phyloP scores from a whole-genome alignment of 139 green algal genomes.

The Closterium sp. region DNA sequence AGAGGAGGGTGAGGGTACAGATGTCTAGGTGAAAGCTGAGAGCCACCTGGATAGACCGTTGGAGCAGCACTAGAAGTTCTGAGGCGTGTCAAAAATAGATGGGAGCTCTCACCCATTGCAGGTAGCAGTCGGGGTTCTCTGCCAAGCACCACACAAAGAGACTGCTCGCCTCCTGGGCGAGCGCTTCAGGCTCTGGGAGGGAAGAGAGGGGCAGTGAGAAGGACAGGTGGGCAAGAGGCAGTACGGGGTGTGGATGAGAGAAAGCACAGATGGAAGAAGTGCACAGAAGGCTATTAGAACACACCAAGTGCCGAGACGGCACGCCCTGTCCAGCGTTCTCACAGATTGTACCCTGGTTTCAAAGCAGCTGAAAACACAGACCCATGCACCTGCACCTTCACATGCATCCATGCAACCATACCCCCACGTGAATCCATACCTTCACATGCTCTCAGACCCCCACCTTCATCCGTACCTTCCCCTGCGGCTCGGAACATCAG shows the following conservation, averaged over 20 bases:
- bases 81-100: too few relatives aligned
- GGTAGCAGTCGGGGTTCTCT: constrained; percentile 46
- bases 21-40: not conserved
- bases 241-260: too few relatives aligned
- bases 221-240: not conserved
- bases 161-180: constrained; percentile 14
- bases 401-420: not conserved
- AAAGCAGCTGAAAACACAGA: not conserved
- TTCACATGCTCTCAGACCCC: too few relatives aligned
- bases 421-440: too few relatives aligned
- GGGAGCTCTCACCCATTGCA: constrained; percentile 27
- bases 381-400: constrained; percentile 9
- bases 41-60: too few relatives aligned
- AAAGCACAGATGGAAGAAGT: not conserved
- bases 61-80: too few relatives aligned
- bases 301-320: too few relatives aligned
- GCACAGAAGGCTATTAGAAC: not conserved
- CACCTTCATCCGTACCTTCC: constrained; percentile 17
- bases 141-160: constrained; percentile 39
- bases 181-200: constrained; percentile 18
- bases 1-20: too few relatives aligned
- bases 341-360: not conserved
- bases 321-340: not conserved
- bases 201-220: not conserved
- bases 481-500: constrained; percentile 20